Evolutionary conservation across 257 asterid species (phyloP), one percentile per base, ranked within the genome.

Genomic region (Gynochthodes officinalis): DNA sequence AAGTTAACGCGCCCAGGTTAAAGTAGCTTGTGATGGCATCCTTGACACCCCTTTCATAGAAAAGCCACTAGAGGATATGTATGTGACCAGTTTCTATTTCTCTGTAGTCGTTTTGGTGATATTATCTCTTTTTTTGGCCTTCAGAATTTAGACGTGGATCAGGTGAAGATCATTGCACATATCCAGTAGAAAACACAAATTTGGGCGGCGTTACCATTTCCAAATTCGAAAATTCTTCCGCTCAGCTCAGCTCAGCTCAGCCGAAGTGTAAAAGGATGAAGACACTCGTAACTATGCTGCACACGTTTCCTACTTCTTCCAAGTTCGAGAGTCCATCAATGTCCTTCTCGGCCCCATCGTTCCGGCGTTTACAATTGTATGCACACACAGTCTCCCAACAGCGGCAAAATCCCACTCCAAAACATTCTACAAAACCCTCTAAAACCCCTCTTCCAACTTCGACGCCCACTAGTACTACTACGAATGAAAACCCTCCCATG

Each of bases 341-440:
- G 32, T 21, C 70, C 48, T 18, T 72, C 52, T 76, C 73, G 21
- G 23, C 54, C 33, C 35, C 75, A 27, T n/a, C 30, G n/a, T 35
- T 72, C 61, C 76, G 40, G 44, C 25, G 50, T 44, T 53, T 43
- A 3, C 23, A 64, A 43, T 57, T 70, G 13, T 60, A 25, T 46
- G 57, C 58, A 11, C 58, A 69, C 21, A 32, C 78, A 37, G 70
- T 72, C 54, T 49, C 70, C 23, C 71, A 16, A 32, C 70, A 52
- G 73, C 70, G 52, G 59, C 81, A 83, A 79, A 79, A 81, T n/a
- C 52, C 90, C 11, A 32, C 82, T 49, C 49, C 35, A 1, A 83
- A 52, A 64, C 88, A 84, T 74, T 80, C 86, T 53, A 32, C 82
- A 70, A 89, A 84, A 81, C 76, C 89, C 79, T 35, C 78, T 63